Conservation (phyloP, 768 basidiomycete genomes). For the Erythrobasidium yunnanense region DNA sequence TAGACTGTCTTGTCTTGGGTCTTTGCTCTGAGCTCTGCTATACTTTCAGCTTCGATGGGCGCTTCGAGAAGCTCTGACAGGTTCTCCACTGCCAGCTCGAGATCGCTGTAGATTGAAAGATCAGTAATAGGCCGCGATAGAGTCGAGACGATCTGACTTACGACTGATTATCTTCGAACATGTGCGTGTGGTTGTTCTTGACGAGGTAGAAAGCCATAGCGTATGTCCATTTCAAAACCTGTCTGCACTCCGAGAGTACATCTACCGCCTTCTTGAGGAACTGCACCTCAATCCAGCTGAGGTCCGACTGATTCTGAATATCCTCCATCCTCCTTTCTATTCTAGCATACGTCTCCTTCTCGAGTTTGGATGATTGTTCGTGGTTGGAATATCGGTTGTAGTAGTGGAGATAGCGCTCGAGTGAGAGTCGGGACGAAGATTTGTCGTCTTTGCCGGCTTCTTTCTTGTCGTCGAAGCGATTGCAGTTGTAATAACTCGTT, state of each 20-base stretch:
- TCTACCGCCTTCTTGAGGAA: slow-evolving; percentile 99
- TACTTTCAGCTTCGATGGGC: slow-evolving; percentile 75
- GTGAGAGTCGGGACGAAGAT: slow-evolving; percentile 72
- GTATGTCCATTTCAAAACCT: slow-evolving; percentile 98
- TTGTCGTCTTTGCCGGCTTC: slow-evolving; percentile 69
- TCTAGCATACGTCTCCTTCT: slow-evolving; percentile 77
- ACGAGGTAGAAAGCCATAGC: slow-evolving; percentile 96
- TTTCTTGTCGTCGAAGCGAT: slow-evolving; percentile 86
- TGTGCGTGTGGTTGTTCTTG: slow-evolving; percentile 78
- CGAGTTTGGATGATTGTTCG: slow-evolving; percentile 96
- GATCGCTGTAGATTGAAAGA: slow-evolving; percentile 51
- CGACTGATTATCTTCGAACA: slow-evolving; percentile 89
- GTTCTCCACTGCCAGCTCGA: slow-evolving; percentile 90
- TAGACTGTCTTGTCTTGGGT: slow-evolving; percentile 96
- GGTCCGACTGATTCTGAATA: slow-evolving; percentile 80
- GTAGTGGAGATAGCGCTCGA: slow-evolving; percentile 97
- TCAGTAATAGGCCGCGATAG: neutral
- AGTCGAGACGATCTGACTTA: neutral
- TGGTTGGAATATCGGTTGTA: slow-evolving; percentile 99
- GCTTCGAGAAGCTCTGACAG: slow-evolving; percentile 83
- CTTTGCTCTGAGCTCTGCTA: slow-evolving; percentile 70
- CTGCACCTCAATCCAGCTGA: slow-evolving; percentile 98
- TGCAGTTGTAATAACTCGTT: slow-evolving; percentile 95
- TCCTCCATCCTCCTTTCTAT: slow-evolving; percentile 99
- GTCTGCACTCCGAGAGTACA: slow-evolving; percentile 54